phyloP scores from a whole-genome alignment of 495 filamentous ascomycete species.

The Hypoxylon intermedium region DNA sequence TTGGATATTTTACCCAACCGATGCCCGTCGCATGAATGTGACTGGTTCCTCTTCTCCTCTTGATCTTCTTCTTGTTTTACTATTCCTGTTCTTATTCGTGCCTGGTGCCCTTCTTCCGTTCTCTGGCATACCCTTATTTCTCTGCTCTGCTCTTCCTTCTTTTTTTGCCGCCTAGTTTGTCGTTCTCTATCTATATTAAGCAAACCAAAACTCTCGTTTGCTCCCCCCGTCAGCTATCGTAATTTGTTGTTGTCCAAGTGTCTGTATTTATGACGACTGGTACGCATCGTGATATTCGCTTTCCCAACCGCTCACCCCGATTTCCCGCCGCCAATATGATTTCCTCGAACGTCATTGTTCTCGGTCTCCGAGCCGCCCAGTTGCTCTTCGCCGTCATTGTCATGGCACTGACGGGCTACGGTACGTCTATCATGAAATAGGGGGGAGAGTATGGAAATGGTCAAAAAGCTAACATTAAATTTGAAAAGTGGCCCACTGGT shows the following conservation, averaged over 20 bases:
- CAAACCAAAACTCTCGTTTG: constrained; percentile 26
- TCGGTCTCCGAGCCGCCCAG: constrained; percentile 58
- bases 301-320: constrained; percentile 32
- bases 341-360: constrained; percentile 33
- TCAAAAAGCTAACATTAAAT: constrained; percentile 14
- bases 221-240: not conserved
- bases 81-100: constrained; percentile 25
- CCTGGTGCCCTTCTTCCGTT: constrained; percentile 36
- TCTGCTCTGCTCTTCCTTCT: no score
- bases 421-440: constrained; percentile 62
- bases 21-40: constrained; percentile 32
- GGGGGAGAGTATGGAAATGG: not conserved
- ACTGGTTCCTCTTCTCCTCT: constrained; percentile 27
- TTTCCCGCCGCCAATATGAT: constrained; percentile 30
- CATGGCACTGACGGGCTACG: constrained; percentile 71
- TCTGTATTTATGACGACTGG: constrained; percentile 33
- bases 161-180: constrained; percentile 29
- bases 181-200: constrained; percentile 32
- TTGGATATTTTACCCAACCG: constrained; percentile 33
- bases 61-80: constrained; percentile 24
- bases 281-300: constrained; percentile 40
- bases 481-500: constrained; percentile 57
- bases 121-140: constrained; percentile 24
- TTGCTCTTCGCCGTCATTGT: constrained; percentile 69
- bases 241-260: no score